A percentile compares a stretch with the other conserved stretches of the same genome.
These are phyloP conservation scores for Aspergillus japonicus DNA, from an alignment of 2,329 filamentous ascomycete genomes.

Conservation along the genomic window DNA sequence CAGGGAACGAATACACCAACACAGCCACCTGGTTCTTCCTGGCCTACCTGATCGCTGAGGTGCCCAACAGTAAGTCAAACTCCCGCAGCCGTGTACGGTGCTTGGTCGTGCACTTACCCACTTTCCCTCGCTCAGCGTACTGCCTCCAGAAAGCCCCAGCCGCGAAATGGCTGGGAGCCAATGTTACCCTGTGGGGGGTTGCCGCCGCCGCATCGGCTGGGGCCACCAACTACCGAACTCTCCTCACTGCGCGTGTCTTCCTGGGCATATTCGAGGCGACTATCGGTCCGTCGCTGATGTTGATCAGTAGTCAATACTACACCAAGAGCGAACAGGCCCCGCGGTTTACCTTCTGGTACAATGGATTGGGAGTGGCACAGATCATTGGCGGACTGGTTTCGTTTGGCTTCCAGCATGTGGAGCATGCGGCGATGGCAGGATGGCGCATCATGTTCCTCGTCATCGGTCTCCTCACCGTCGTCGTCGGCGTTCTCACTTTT, in stretches of 20 bases:
- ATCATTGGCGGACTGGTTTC: constrained; percentile 31
- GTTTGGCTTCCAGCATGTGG: constrained; percentile 54
- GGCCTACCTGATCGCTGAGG: constrained; percentile 56
- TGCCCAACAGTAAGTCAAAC: constrained; percentile 53
- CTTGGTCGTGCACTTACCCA: constrained; percentile 21
- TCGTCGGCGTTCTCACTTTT: constrained; percentile 40
- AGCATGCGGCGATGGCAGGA: constrained; percentile 30
- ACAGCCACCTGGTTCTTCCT: constrained; percentile 62
- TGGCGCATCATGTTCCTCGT: constrained; percentile 51
- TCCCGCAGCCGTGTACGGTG: too few species aligned
- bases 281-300: constrained; percentile 59
- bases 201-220: constrained; percentile 48
- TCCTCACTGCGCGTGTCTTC: constrained; percentile 58
- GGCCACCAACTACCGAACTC: constrained; percentile 52
- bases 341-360: constrained; percentile 62
- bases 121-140: constrained; percentile 11
- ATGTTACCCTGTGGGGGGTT: constrained; percentile 55
- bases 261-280: constrained; percentile 62
- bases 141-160: constrained; percentile 25
- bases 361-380: constrained; percentile 59
- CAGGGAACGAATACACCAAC: constrained; percentile 61
- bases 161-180: constrained; percentile 54
- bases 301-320: constrained; percentile 62
- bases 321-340: constrained; percentile 58
- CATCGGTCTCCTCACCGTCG: constrained; percentile 44